Conservation (phyloP, 768 basidiomycete species). For the Grammothele lineata region DNA sequence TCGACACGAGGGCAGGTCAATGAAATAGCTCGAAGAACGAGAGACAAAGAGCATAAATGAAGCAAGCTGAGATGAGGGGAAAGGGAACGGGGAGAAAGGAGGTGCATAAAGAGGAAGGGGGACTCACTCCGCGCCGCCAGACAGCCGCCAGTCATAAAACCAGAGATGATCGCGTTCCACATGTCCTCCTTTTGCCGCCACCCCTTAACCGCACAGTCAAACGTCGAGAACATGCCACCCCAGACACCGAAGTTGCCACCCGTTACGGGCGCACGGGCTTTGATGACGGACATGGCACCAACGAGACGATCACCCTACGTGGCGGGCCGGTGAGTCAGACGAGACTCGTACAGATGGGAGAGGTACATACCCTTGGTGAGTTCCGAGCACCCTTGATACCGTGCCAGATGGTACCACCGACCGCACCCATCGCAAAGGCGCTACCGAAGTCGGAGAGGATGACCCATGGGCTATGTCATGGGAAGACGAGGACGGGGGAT, state of each 20-base stretch:
- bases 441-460: slow-evolving; percentile 98
- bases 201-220: slow-evolving; percentile 97
- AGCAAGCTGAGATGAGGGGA: not conserved
- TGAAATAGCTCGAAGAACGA: not conserved
- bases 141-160: slow-evolving; percentile 98
- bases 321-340: not conserved
- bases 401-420: slow-evolving; percentile 98
- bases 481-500: no score
- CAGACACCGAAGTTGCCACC: slow-evolving; percentile 96
- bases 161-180: slow-evolving; percentile 98
- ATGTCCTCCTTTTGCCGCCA: slow-evolving; percentile 97
- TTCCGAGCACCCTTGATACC: slow-evolving; percentile 97
- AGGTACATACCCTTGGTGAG: slow-evolving; percentile 74
- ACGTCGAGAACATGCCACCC: slow-evolving; percentile 98
- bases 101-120: not conserved
- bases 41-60: not conserved
- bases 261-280: slow-evolving; percentile 96
- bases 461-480: slow-evolving; percentile 85
- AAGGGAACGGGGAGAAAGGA: not conserved
- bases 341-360: not conserved
- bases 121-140: slow-evolving; percentile 88
- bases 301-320: slow-evolving; percentile 87
- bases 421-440: slow-evolving; percentile 96
- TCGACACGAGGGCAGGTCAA: slow-evolving; percentile 8
- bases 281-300: slow-evolving; percentile 93